Percentiles rank a stretch among this genome's conserved stretches.
phyloP scores from a whole-genome alignment of 164 flowering plant species.

The Houttuynia cordata region DNA sequence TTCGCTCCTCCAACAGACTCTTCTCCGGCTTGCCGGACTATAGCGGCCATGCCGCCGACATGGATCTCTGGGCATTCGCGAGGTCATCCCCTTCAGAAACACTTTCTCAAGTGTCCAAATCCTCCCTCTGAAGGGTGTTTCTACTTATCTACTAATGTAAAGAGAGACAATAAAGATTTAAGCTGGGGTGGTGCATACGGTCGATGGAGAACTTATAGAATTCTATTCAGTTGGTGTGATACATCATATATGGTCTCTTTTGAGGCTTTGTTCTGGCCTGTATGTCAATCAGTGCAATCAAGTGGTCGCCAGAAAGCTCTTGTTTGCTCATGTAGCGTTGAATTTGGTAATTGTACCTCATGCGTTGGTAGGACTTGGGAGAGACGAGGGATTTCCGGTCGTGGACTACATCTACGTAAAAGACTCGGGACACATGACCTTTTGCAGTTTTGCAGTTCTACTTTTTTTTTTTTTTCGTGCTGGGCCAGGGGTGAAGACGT shows the following conservation, averaged over 20 bases:
- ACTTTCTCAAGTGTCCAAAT: conserved; percentile 7
- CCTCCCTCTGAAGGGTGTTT: not conserved
- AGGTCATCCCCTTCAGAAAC: conserved; percentile 40
- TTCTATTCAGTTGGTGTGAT: conserved; percentile 6
- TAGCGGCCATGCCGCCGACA: conserved; percentile 25
- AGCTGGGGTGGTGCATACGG: conserved; percentile 20
- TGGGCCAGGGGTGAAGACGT: not conserved
- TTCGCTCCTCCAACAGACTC: conserved; percentile 16
- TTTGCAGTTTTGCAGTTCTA: not conserved
- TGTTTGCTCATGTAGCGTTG: not conserved
- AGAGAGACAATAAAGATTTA: not conserved
- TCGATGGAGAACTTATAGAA: not conserved
- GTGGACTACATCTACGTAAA: conserved; percentile 1
- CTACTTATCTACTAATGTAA: not conserved
- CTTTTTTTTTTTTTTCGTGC: not conserved
- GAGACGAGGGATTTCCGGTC: not conserved
- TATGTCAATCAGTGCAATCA: too few species aligned
- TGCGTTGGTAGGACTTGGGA: too few species aligned
- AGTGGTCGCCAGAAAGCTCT: too few species aligned
- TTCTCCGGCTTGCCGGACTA: conserved; percentile 17
- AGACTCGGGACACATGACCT: not conserved
- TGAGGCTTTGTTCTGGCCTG: too few species aligned
- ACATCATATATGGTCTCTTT: conserved; percentile 4
- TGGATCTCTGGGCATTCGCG: conserved; percentile 49
- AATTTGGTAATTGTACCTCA: too few species aligned